phyloP scores from a whole-genome alignment of 441 rosid species.

The Pelargonium fulgidum region DNA sequence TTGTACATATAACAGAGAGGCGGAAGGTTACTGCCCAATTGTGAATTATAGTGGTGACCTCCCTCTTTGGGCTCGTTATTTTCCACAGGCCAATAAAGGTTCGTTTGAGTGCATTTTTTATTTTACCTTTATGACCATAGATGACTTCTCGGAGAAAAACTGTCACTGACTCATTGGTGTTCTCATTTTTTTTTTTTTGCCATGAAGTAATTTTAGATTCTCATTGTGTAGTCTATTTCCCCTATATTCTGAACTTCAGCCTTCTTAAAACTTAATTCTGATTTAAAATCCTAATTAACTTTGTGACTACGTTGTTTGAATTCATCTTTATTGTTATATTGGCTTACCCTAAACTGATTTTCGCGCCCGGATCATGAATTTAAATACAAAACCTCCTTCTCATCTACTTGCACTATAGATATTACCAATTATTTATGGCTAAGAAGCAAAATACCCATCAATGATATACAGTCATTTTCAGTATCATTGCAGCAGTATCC shows the following conservation, averaged over 20 bases:
- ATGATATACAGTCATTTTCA: neutral
- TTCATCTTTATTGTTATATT: neutral
- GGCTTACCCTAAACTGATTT: neutral
- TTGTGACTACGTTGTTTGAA: neutral
- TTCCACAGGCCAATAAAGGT: slow-evolving; percentile 97
- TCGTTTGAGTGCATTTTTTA: slow-evolving; percentile 12
- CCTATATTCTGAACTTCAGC: neutral
- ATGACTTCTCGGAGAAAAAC: neutral
- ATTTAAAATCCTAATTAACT: neutral
- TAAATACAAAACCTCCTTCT: neutral
- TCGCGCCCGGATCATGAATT: too few species aligned
- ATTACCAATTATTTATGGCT: neutral
- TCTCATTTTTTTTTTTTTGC: too few species aligned
- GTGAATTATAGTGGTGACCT: slow-evolving; percentile 86
- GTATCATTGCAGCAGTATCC: neutral
- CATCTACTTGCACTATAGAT: neutral
- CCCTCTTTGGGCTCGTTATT: slow-evolving; percentile 96
- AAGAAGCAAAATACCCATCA: neutral
- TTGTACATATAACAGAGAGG: slow-evolving; percentile 97
- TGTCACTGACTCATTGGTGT: neutral
- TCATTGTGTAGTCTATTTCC: too few species aligned
- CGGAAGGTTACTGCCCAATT: slow-evolving; percentile 98
- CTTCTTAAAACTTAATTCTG: neutral
- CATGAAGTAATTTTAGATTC: too few species aligned
- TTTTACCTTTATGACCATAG: neutral